Conservation (phyloP, 129 eudicot species). For the sunflower (Helianthus annuus) region DNA sequence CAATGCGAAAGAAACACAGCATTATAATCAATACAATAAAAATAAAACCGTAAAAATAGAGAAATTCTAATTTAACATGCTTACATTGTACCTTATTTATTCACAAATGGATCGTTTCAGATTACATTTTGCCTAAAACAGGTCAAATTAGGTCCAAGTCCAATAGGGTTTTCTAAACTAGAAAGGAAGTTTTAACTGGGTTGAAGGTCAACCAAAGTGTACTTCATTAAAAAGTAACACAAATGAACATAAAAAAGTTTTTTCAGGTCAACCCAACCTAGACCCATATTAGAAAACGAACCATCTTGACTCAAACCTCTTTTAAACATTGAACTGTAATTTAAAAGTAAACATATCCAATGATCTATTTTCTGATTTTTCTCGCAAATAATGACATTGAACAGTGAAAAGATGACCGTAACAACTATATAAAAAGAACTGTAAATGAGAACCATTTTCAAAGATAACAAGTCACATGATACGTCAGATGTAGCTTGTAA, state of each 20-base stretch:
- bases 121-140: neutral
- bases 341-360: neutral
- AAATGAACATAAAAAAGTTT: neutral
- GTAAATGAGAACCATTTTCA: too few species aligned
- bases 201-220: neutral
- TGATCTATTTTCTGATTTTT: neutral
- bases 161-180: neutral
- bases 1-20: neutral
- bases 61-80: neutral
- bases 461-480: too few species aligned
- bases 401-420: neutral
- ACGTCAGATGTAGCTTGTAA: neutral
- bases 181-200: neutral
- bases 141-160: neutral
- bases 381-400: neutral
- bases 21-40: slow-evolving; percentile 10
- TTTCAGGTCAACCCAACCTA: neutral
- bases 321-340: neutral
- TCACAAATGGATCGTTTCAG: neutral
- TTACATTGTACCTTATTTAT: neutral
- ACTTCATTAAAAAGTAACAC: neutral
- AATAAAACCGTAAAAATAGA: slow-evolving; percentile 1
- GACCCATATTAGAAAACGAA: neutral
- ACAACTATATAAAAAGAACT: too few species aligned
- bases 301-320: neutral